These are phyloP conservation scores for Aspergillus indologenus DNA, from an alignment of 495 filamentous ascomycete species.

Conservation along the genomic window DNA sequence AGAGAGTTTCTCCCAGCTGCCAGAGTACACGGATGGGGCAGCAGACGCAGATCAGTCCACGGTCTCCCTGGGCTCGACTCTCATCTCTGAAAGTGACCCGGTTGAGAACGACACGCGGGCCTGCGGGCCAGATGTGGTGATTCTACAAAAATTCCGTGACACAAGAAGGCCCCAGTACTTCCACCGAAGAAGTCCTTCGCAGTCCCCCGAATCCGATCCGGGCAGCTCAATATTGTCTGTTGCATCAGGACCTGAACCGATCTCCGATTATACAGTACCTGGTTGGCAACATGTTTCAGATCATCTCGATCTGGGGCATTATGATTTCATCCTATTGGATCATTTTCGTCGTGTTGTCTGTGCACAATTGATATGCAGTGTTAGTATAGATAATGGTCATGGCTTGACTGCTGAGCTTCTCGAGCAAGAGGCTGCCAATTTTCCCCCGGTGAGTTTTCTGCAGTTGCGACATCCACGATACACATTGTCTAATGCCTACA, in stretches of 20 bases:
- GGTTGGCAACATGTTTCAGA: conserved; percentile 11
- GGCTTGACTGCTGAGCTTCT: conserved; percentile 44
- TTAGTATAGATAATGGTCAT: conserved; percentile 13
- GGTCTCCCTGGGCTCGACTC: conserved; percentile 13
- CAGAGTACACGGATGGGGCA: conserved; percentile 47
- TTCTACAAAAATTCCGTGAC: conserved; percentile 51
- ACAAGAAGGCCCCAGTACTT: conserved; percentile 30
- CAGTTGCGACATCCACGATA: conserved; percentile 9
- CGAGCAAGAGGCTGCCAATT: conserved; percentile 47
- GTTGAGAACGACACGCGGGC: conserved; percentile 19
- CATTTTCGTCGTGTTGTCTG: conserved; percentile 47
- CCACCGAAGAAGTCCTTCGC: conserved; percentile 26
- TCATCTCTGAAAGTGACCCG: conserved; percentile 21
- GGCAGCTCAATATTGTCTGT: conserved; percentile 10
- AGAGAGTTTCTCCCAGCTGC: conserved; percentile 51
- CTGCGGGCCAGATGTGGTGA: conserved; percentile 45
- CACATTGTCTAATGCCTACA: conserved; percentile 16
- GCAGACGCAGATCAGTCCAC: conserved; percentile 18
- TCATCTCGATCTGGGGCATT: conserved; percentile 23
- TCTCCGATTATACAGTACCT: conserved; percentile 1
- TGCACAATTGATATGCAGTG: conserved; percentile 33
- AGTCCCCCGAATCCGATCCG: conserved; percentile 36
- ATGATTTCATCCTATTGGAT: conserved; percentile 36
- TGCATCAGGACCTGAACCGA: conserved; percentile 1
- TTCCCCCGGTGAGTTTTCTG: conserved; percentile 46